Evolutionary conservation across 805 yeast genomes (phyloP).

Genomic region (Candida xiaguanensis): DNA sequence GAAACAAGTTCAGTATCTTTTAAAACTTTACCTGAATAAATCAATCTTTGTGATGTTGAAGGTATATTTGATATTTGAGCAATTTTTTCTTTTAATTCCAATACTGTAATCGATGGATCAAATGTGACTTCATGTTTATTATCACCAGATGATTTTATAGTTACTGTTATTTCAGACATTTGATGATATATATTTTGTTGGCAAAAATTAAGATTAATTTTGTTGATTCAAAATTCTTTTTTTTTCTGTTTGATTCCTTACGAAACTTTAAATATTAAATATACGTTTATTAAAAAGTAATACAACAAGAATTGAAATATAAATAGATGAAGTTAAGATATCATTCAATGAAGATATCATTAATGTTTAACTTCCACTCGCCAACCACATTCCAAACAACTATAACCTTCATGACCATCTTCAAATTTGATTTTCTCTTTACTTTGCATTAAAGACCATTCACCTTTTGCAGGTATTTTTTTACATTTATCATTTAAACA

Average conservation of each 20-base stretch:
- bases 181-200: slow-evolving; percentile 1
- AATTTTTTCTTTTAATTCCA: slow-evolving; percentile 64
- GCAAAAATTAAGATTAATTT: neutral
- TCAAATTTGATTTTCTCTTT: slow-evolving; percentile 49
- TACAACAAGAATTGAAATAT: neutral
- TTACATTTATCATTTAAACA: slow-evolving; percentile 74
- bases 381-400: slow-evolving; percentile 42
- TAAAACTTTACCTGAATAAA: slow-evolving; percentile 90
- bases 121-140: slow-evolving; percentile 68
- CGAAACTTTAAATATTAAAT: no score
- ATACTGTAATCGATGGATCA: slow-evolving; percentile 51
- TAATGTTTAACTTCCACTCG: slow-evolving; percentile 34
- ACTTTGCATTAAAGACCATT: slow-evolving; percentile 82
- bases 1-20: slow-evolving; percentile 77
- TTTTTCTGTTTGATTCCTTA: neutral
- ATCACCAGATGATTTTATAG: slow-evolving; percentile 61
- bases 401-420: slow-evolving; percentile 37
- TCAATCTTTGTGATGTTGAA: slow-evolving; percentile 77
- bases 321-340: no score
- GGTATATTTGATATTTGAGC: slow-evolving; percentile 63
- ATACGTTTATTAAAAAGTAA: no score
- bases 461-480: slow-evolving; percentile 94
- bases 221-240: neutral
- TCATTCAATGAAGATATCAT: slow-evolving; percentile 3
- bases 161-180: slow-evolving; percentile 22